Evolutionary conservation across 225 moss, liverwort and hornwort genomes (phyloP), one percentile per base, ranked within the genome.

Genomic region (Pseudisothecium myosuroides): DNA sequence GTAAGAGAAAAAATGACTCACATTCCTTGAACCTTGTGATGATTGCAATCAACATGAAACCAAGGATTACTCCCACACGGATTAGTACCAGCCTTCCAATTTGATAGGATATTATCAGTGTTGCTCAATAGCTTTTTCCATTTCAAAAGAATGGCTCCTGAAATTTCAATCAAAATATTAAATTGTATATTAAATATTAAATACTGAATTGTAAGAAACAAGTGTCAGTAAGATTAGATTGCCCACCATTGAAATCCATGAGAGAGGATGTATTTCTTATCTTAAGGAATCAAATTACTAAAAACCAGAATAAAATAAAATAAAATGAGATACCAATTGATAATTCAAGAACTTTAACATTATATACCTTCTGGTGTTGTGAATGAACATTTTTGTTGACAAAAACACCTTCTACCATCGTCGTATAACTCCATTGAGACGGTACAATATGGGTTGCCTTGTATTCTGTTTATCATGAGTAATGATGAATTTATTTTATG

Each of bases 101-200:
- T 81, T 45, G 10, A 0, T 21, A 81, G 47, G 5, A 0, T 3
- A 37, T 0, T 32, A n/a, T n/a, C n/a, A 28, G 27, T 1, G 11
- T 0, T 37, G 20, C 1, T 36, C 80, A 80, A 49, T 37, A 81
- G 59, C 1, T 81, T 59, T 37, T 4, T 81, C 80, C 87, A 87
- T 4, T 80, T 69, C 3, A 4, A 2, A 21, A 87, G 80, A 45
- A 87, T 81, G 47, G 18, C 20, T 81, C 69, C 68, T 80, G 69
- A 69, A 81, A 69, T 68, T 37, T 47, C 69, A 69, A 56, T 37
- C 59, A 24, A 28, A 34, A 37, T 43, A 49, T 11, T 24, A 49
- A 81, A 36, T 6, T n/a, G n/a, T n/a, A n/a, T n/a, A n/a, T 10
- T 50, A 17, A 41, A 49, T 19, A n/a, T 15, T 17, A 18, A 69